phyloP scores from a whole-genome alignment of 257 asterid species.

The Solanum sejunctum region DNA sequence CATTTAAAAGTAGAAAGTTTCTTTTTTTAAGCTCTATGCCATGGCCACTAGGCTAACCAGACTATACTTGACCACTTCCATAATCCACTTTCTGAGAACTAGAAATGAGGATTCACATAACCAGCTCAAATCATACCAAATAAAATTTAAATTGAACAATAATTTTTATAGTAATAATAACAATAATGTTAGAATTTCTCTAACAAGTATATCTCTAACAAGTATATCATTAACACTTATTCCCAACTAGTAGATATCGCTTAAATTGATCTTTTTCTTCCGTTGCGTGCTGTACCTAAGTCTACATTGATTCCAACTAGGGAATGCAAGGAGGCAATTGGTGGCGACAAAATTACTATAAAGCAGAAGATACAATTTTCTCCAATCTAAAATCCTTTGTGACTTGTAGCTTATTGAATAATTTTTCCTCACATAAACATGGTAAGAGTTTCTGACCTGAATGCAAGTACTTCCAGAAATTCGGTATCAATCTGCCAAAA shows the following conservation, averaged over 20 bases:
- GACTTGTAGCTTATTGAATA: neutral
- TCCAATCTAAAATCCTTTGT: neutral
- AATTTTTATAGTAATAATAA: neutral
- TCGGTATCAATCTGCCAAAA: constrained; percentile 27
- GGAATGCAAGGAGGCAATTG: neutral
- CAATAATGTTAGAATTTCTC: neutral
- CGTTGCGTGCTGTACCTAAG: neutral
- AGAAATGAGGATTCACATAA: neutral
- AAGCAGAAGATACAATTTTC: neutral
- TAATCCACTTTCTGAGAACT: neutral
- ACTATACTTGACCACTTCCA: neutral
- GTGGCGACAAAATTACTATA: neutral
- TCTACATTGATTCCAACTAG: neutral
- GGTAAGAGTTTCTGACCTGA: constrained; percentile 14
- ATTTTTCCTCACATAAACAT: neutral
- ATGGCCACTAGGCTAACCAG: neutral
- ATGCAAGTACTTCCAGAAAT: constrained; percentile 37
- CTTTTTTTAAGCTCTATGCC: neutral
- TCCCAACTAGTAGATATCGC: neutral
- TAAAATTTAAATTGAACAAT: neutral
- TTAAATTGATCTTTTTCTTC: neutral
- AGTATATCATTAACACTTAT: neutral
- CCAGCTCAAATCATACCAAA: neutral
- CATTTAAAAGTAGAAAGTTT: neutral
- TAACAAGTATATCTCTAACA: neutral